Evolutionary conservation across 257 asterid species (phyloP).

Genomic region (Nicotiana sylvestris): DNA sequence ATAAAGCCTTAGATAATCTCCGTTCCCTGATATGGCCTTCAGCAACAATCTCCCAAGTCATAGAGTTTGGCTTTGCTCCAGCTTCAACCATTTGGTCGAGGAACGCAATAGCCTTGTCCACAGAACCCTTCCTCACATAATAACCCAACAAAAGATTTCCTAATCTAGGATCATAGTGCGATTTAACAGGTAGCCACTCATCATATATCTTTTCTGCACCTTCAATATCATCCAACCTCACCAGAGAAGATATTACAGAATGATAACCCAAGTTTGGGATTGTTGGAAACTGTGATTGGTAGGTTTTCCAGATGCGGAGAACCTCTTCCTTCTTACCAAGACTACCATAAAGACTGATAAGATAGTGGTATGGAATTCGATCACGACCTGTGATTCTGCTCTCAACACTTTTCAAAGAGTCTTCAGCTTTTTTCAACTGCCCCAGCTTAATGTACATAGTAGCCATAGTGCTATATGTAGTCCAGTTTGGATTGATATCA

Average conservation of each 20-base stretch:
- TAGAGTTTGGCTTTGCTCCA: constrained; percentile 74
- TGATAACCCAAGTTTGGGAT: constrained; percentile 73
- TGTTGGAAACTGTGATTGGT: constrained; percentile 49
- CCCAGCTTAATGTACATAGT: constrained; percentile 54
- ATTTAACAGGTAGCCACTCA: constrained; percentile 70
- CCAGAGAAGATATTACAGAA: constrained; percentile 57
- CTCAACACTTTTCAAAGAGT: constrained; percentile 57
- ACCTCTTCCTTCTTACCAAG: constrained; percentile 74
- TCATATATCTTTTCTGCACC: constrained; percentile 72
- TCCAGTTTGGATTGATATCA: constrained; percentile 66
- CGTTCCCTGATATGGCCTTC: constrained; percentile 54
- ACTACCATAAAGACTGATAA: constrained; percentile 67
- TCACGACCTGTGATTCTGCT: constrained; percentile 59
- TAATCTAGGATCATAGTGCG: constrained; percentile 60
- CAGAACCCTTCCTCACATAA: constrained; percentile 56
- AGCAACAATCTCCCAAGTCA: constrained; percentile 83
- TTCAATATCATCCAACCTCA: constrained; percentile 57
- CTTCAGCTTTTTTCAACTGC: constrained; percentile 54
- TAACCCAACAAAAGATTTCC: constrained; percentile 64
- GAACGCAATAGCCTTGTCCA: constrained; percentile 51
- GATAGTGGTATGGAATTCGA: constrained; percentile 69
- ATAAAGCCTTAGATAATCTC: constrained; percentile 61
- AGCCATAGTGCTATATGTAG: constrained; percentile 89
- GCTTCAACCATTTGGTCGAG: constrained; percentile 53
- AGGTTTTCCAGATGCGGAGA: constrained; percentile 64